These are phyloP conservation scores for Coniochaeta hoffmannii DNA, from an alignment of 2,329 filamentous ascomycete genomes.

Conservation along the genomic window DNA sequence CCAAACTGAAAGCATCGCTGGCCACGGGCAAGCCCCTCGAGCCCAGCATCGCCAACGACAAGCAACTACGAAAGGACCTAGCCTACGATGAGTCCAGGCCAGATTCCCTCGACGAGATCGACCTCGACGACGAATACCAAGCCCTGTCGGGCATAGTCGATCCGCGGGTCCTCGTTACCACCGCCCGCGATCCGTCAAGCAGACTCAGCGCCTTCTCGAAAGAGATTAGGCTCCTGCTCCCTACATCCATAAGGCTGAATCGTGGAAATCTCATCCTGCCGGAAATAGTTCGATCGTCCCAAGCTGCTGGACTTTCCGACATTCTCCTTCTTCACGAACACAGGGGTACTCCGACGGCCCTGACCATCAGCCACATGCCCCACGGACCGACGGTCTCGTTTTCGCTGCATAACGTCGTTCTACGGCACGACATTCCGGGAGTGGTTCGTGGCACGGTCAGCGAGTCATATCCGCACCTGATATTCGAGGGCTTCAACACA, in stretches of 20 bases:
- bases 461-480: constrained; percentile 87
- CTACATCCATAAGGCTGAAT: constrained; percentile 82
- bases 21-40: constrained; percentile 85
- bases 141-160: constrained; percentile 72
- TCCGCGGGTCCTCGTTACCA: constrained; percentile 81
- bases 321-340: constrained; percentile 87
- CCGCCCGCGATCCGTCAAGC: constrained; percentile 78
- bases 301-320: constrained; percentile 74
- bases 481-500: constrained; percentile 90
- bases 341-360: constrained; percentile 80
- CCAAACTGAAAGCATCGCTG: constrained; percentile 77
- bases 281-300: constrained; percentile 76
- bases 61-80: constrained; percentile 74
- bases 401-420: constrained; percentile 84
- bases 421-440: constrained; percentile 89
- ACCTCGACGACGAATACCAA: constrained; percentile 83
- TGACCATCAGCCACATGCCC: constrained; percentile 81
- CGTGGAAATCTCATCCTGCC: constrained; percentile 83
- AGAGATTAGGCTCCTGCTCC: constrained; percentile 65
- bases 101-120: constrained; percentile 61
- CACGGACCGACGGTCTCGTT: constrained; percentile 80
- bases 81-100: constrained; percentile 83
- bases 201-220: constrained; percentile 87
- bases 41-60: constrained; percentile 78
- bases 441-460: constrained; percentile 62